phyloP scores from a whole-genome alignment of 192 early-diverging fungal species.

The Coemansia sp. region DNA sequence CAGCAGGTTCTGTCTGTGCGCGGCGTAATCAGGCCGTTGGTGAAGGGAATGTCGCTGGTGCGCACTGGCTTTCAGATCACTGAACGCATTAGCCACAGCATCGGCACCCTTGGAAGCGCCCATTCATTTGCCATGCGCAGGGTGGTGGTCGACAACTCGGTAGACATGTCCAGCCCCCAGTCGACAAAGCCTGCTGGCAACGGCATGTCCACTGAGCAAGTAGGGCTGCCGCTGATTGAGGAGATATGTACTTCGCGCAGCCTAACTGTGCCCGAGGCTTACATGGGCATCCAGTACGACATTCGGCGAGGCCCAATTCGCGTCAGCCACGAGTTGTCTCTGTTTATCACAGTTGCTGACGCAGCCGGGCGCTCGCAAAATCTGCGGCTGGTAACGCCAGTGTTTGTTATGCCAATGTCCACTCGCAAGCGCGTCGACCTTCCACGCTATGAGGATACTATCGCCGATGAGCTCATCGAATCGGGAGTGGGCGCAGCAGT shows the following conservation, averaged over 20 bases:
- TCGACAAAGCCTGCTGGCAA: slow-evolving; percentile 4
- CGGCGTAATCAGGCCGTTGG: slow-evolving; percentile 41
- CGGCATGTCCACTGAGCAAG: slow-evolving; percentile 1
- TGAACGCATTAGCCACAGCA: slow-evolving; percentile 27
- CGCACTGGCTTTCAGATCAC: slow-evolving; percentile 45
- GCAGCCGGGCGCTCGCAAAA: slow-evolving; percentile 24
- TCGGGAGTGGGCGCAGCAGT: slow-evolving; percentile 16
- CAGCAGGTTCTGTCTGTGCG: slow-evolving; percentile 46
- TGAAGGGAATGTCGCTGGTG: slow-evolving; percentile 39
- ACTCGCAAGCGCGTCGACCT: slow-evolving; percentile 28
- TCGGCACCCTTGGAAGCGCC: slow-evolving; percentile 15
- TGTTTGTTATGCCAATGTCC: slow-evolving; percentile 43
- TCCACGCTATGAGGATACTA: slow-evolving; percentile 49
- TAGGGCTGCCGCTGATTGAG: slow-evolving; percentile 29
- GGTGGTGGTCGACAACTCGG: slow-evolving; percentile 26
- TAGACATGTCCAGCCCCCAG: slow-evolving; percentile 16
- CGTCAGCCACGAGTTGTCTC: slow-evolving; percentile 38
- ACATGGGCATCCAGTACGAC: slow-evolving; percentile 54
- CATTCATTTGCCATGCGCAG: slow-evolving; percentile 12
- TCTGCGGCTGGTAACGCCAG: slow-evolving; percentile 49
- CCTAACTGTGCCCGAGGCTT: slow-evolving; percentile 41
- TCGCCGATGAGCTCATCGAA: slow-evolving; percentile 35
- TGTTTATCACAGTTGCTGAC: slow-evolving; percentile 40
- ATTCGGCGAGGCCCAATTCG: slow-evolving; percentile 45
- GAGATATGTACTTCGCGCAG: slow-evolving; percentile 37